Evolutionary conservation across 805 yeast genomes (phyloP), one percentile per base, ranked within the genome.

Genomic region (Starmerella sp.): DNA sequence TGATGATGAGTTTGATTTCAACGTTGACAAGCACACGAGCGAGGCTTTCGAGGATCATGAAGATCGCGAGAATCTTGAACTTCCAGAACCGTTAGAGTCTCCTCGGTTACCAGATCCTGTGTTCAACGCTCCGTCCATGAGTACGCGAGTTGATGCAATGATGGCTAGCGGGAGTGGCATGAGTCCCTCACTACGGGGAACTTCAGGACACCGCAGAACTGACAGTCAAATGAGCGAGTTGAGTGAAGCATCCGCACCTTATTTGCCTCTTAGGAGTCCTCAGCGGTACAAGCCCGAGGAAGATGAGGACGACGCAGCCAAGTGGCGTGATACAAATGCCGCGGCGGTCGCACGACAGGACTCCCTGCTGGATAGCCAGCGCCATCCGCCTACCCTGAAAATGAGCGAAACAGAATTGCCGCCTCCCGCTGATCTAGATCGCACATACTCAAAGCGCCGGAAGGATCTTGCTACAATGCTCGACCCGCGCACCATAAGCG

Each of bases 321-420:
- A 22, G 44, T 58, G 61, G 61, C 45, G 61, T 2, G 55, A 41
- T 17, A 30, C n/a, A 10, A n/a, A 29, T 7, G 52, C 44, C 15
- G 38, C 58, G 4, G 47, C 48, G 0, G 51, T 66, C 8, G 57
- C 64, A 2, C 65, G 71, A 10, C 66, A 68, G 47, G 71, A 67
- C 54, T 63, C 67, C 17, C 57, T 68, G 42, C 62, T 62, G 48
- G 71, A 68, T 15, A 61, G 62, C 10, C 67, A 68, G 57, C 54
- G 70, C 5, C 62, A 60, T 32, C 63, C 65, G 7, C 56, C 60
- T 4, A 66, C 70, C 2, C 49, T 52, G 45, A 57, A 57, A 17
- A 43, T 54, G 9, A 37, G 59, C n/a, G 22, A 42, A 6, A 11
- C 13, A n/a, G 49, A 48, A 14, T 41, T 42, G n/a, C 60, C 61